Evolutionary conservation across 2,329 filamentous ascomycete genomes (phyloP), one percentile per base, ranked within the genome.

Genomic region (Diaporthe sp.): DNA sequence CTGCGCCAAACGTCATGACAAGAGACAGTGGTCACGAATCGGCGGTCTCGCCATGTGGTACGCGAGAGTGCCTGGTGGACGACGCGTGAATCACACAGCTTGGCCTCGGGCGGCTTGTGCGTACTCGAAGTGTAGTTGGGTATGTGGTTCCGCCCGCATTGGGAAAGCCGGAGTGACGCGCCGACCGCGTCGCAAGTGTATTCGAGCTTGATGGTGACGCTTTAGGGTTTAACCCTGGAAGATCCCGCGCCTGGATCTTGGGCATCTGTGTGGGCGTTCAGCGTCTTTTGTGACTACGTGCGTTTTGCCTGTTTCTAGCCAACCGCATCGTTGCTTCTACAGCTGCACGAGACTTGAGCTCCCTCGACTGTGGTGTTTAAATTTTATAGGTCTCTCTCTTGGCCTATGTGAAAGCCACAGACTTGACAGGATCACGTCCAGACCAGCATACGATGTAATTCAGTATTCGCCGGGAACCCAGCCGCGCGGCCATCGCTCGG

Each of bases 1-100:
- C 42, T 78, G 74, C 60, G 39, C 9, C 65, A 65, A 34, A 60
- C 2, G 42, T 71, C 75, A 72, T 31, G 42, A 62, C 34, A 72
- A 8, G 28, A 68, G 25, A 19, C 31, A 22, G 34, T 12, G 22
- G 15, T 70, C 31, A 15, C 31, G 15, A 62, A 60, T 28, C n/a
- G n/a, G 34, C 25, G 39, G 25, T 31, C 17, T 15, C 55, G 39
- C 62, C 31, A 73, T 73, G 8, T 55, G 51, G 17, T 2, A 6
- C 34, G n/a, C 19, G 12, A 25, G 22, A 31, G 34, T 15, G 44
- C 31, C 28, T 42, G n/a, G 17, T 22, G 39, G 37, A n/a, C 17
- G 34, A 49, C 57, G 49, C 57, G 57, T 61, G 39, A 8, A 19
- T 15, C 22, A 37, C 62, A 10, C 28, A 51, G 7, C 6, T 68